phyloP scores from a whole-genome alignment of 495 filamentous ascomycete genomes.

The Talaromyces wortmannii region DNA sequence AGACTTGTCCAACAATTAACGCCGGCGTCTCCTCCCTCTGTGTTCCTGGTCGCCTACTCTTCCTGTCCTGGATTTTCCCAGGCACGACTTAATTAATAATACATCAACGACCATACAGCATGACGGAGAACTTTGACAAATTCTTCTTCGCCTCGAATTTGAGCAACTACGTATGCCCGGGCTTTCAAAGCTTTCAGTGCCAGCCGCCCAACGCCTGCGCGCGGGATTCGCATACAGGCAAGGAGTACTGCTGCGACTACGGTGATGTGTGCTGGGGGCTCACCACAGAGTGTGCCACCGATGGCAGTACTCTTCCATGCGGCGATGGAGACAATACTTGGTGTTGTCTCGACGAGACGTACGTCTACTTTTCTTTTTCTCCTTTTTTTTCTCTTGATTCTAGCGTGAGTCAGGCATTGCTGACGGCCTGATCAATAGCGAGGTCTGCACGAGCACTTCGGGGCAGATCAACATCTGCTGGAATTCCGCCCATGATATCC shows the following conservation, averaged over 20 bases:
- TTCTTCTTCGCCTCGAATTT: slow-evolving; percentile 2
- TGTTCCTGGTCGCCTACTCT: no score
- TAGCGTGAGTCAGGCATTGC: no score
- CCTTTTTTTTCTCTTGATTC: no score
- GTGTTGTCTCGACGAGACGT: neutral
- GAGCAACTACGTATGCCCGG: neutral
- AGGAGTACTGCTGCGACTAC: slow-evolving; percentile 1
- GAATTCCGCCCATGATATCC: neutral
- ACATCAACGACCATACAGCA: neutral
- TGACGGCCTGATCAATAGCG: neutral
- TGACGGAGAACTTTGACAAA: neutral
- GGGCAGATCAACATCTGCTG: slow-evolving; percentile 5
- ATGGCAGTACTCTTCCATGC: neutral
- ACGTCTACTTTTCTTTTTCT: neutral
- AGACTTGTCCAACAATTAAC: no score
- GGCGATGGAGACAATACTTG: neutral
- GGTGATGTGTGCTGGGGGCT: slow-evolving; percentile 1
- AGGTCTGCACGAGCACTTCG: neutral
- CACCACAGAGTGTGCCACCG: neutral
- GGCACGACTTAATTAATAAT: no score
- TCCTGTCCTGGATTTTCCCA: no score
- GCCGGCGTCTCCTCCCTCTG: no score
- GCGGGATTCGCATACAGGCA: neutral
- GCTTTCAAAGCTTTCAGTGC: neutral
- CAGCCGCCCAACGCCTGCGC: neutral